Evolutionary conservation across 2,329 filamentous ascomycete genomes (phyloP), one percentile per base, ranked within the genome.

Genomic region (Lachnellula hyalina): DNA sequence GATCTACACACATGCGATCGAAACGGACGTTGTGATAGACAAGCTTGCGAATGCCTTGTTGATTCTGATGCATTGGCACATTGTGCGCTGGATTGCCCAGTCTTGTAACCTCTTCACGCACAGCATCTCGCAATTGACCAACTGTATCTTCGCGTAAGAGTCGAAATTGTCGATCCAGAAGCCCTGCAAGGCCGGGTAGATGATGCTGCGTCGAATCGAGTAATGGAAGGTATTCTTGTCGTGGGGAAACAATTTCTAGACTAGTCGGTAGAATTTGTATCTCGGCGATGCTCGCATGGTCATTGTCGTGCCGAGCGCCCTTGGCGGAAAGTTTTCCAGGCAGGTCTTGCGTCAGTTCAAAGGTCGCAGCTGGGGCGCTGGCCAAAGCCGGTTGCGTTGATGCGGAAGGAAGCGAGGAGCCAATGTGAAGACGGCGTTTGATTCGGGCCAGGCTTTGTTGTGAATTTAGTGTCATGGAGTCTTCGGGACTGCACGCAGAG

Each of bases 131-230:
- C 4, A 84, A 68, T 54, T 80, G 75, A 0, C 79, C 78, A 0
- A 83, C 69, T 0, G 75, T 80, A 59, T 83, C 80, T 64, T 83
- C 77, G 2, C 80, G 73, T 1, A 83, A 64, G 1, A 83, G 72
- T 15, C 81, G 74, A 48, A 84, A 84, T 52, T 83, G 75, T 52
- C 75, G 70, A 63, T 83, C 80, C 0, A 84, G 64, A 1, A 79
- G 72, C 2, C 79, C 77, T 4, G 65, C 67, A 11, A 80, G 71
- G 1, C 77, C 75, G 3, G 65, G 60, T 12, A 72, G 61, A 56
- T 79, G 75, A 55, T 73, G 71, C 12, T 68, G 66, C 0, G 65
- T 65, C 3, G 74, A 63, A 59, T 78, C 71, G 2, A 65, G 73
- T 23, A 55, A 57, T 53, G 73, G 75, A 6, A 80, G 64, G 56